A percentile compares a stretch with the other conserved stretches of the same genome.
These are phyloP conservation scores for Vararia minispora DNA, from an alignment of 768 basidiomycete species.

Conservation along the genomic window DNA sequence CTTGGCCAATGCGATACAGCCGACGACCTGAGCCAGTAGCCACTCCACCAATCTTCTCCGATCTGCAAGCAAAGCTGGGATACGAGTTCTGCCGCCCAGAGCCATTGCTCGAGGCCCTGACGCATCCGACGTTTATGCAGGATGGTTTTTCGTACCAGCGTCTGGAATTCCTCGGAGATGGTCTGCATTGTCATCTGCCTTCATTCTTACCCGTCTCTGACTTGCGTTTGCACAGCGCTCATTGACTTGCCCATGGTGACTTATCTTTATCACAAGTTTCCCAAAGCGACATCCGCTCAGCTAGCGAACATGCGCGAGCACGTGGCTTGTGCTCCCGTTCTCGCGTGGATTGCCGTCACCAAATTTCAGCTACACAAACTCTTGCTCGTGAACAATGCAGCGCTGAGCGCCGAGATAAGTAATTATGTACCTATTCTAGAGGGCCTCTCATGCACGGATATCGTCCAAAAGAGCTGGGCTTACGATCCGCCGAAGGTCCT, in stretches of 20 bases:
- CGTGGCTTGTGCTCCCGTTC: conserved; percentile 62
- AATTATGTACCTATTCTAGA: conserved; percentile 51
- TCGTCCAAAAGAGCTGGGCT: conserved; percentile 64
- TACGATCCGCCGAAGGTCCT: conserved; percentile 80
- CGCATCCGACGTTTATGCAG: conserved; percentile 66
- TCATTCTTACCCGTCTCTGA: conserved; percentile 4
- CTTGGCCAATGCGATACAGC: conserved; percentile 55
- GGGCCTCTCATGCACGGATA: conserved; percentile 42
- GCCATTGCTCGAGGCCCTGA: conserved; percentile 68
- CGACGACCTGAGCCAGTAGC: conserved; percentile 21
- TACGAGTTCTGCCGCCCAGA: conserved; percentile 58
- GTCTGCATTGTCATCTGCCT: conserved; percentile 29
- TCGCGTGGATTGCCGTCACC: conserved; percentile 59
- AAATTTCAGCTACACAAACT: conserved; percentile 57
- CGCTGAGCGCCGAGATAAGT: conserved; percentile 53
- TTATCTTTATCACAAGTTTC: conserved; percentile 61
- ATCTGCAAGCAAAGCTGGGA: conserved; percentile 52
- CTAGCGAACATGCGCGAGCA: conserved; percentile 61
- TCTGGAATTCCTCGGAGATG: conserved; percentile 84
- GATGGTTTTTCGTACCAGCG: conserved; percentile 68
- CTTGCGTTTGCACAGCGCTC: conserved; percentile 34
- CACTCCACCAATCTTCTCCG: conserved; percentile 35
- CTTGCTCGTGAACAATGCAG: conserved; percentile 56
- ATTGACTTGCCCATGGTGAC: conserved; percentile 62
- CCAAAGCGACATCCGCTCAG: conserved; percentile 63